Conservation (phyloP, 2,329 filamentous ascomycete genomes). For the Xylaria arbuscula region DNA sequence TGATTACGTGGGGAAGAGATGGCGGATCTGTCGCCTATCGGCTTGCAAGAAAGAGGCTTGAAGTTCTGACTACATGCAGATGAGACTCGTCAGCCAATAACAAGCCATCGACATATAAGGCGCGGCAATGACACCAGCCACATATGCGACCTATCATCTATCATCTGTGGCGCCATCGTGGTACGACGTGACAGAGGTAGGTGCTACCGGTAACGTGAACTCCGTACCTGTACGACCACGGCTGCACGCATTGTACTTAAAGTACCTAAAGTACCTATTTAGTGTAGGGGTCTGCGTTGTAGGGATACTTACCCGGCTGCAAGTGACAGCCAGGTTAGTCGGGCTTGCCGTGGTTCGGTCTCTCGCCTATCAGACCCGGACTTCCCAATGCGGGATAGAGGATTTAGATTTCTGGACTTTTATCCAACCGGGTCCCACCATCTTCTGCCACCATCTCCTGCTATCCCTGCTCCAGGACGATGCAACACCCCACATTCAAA, state of each 20-base stretch:
- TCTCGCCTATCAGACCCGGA: conserved; percentile 20
- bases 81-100: conserved; percentile 11
- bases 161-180: conserved; percentile 27
- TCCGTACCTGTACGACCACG: neutral
- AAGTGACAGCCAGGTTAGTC: neutral
- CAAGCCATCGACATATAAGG: no score
- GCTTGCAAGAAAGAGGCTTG: neutral
- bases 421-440: conserved; percentile 21
- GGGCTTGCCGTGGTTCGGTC: neutral
- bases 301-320: neutral
- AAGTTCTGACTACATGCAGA: conserved; percentile 28
- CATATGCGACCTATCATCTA: conserved; percentile 30
- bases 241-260: neutral
- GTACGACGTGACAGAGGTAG: conserved; percentile 18
- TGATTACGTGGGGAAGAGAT: conserved; percentile 15
- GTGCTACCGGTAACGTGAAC: neutral
- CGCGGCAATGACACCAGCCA: conserved; percentile 23
- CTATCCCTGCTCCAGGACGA: neutral
- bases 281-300: no score
- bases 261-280: neutral
- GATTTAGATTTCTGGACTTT: neutral
- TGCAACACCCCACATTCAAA: conserved; percentile 31
- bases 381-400: conserved; percentile 6
- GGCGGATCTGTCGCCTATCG: conserved; percentile 19
- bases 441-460: neutral